A percentile compares a stretch with the other conserved stretches of the same genome.
These are phyloP conservation scores for Penicillium sp. DNA, from an alignment of 2,329 filamentous ascomycete species.

Conservation along the genomic window DNA sequence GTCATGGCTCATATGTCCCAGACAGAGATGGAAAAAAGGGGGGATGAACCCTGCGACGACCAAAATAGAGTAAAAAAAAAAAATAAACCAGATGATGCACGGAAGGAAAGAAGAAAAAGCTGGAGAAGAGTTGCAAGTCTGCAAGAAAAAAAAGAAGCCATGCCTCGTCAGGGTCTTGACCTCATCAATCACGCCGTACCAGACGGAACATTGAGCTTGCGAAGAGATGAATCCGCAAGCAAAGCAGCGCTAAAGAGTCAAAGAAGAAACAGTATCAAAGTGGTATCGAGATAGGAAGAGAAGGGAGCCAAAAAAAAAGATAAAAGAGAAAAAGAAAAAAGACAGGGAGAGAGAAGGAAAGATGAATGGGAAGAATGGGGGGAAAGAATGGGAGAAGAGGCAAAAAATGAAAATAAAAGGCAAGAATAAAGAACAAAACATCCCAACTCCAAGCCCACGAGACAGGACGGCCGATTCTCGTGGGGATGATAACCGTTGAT, in stretches of 20 bases:
- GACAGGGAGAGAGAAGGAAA: not conserved
- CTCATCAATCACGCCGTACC: too few relatives aligned
- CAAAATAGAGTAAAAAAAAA: too few relatives aligned
- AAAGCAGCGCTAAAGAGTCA: slow-evolving; percentile 3
- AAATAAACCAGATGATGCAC: too few relatives aligned
- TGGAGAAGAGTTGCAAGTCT: slow-evolving; percentile 3
- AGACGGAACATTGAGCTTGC: too few relatives aligned
- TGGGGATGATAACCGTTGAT: too few relatives aligned
- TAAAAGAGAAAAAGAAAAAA: too few relatives aligned
- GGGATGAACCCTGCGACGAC: too few relatives aligned
- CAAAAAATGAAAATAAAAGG: slow-evolving; percentile 3
- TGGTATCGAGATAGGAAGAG: slow-evolving; percentile 16
- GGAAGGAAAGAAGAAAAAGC: not conserved
- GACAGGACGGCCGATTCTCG: too few relatives aligned
- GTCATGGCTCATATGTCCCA: too few relatives aligned
- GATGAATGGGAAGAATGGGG: slow-evolving; percentile 3
- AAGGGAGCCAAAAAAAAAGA: slow-evolving; percentile 15
- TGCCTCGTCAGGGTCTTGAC: not conserved
- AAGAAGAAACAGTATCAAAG: slow-evolving; percentile 11
- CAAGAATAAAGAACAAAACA: slow-evolving; percentile 6
- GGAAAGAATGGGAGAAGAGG: slow-evolving; percentile 1
- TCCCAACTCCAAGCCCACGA: slow-evolving; percentile 4
- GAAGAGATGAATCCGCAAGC: not conserved
- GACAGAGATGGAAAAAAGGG: too few relatives aligned
- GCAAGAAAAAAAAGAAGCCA: slow-evolving; percentile 8